Base-by-base conservation (phyloP, 2,329 filamentous ascomycete genomes). In the Cladorrhinum sp. region DNA sequence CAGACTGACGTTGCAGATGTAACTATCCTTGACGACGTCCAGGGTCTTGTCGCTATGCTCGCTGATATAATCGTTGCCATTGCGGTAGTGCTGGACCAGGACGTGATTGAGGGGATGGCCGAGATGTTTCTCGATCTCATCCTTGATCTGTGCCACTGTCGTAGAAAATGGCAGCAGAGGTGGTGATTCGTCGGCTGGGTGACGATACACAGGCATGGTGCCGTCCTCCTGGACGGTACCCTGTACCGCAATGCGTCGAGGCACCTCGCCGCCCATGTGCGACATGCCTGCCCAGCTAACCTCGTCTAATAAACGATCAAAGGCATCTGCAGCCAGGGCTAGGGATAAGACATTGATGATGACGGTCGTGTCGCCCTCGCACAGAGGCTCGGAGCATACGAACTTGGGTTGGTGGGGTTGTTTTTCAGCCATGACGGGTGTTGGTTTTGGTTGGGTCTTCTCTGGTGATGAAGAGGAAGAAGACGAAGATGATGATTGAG, bases 1-100 rank as follows among this genome's bases (percentile, higher is more conserved):
- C n/a, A 98, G 82, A 66, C 92, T 96, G 54, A 96, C 86, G 70
- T 98, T 99, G 65, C 93, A 92, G 66, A 99, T 96, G 62, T 82
- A 93, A 23, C 90, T 95, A 3, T 82, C 86, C 24, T 83, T 85
- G 12, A 86, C 87, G 59, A 99, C 95, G 72, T 99, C 95, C 23
- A 99, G 79, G 0, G 93, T 96, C 76, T 99, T 99, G 73, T 99
- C 95, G 41, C 92, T 96, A 71, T 99, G 95, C 72, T 99, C 95
- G 0, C 91, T 95, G 64, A 99, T 99, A 72, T 92, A 92, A 75
- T 99, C 95, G 52, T 85, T 86, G 2, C 93, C 91, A 66, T 84
- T 83, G n/a, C 95, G 90, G 71, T 99, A 99, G 60, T 92, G 84
- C 71, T 99, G 95, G 50, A 99, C 96, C 52, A 99, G 78, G 1